phyloP scores from a whole-genome alignment of 768 basidiomycete genomes.

The Collybiopsis luxurians region DNA sequence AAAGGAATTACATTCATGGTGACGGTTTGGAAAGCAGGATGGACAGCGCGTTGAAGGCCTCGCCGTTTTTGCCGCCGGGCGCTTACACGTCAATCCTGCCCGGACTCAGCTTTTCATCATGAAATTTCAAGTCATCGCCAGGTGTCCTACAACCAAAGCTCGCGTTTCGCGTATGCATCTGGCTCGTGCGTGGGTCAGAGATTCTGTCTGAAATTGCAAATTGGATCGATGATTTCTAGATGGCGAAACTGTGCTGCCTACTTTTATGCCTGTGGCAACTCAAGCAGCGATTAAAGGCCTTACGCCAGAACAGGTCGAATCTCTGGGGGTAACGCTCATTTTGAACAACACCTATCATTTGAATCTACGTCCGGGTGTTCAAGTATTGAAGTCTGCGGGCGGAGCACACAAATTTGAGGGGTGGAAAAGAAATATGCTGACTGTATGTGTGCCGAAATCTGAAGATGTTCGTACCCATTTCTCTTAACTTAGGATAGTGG shows the following conservation, averaged over 20 bases:
- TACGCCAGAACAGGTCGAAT: conserved; percentile 81
- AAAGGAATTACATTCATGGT: conserved; percentile 23
- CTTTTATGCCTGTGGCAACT: conserved; percentile 94
- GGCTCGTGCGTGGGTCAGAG: conserved; percentile 51
- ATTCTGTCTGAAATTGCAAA: conserved; percentile 7
- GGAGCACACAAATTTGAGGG: conserved; percentile 91
- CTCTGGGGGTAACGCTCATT: conserved; percentile 77
- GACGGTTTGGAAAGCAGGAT: conserved; percentile 7
- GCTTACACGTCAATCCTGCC: background rate
- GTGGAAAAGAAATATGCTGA: conserved; percentile 83
- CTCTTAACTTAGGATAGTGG: conserved; percentile 66
- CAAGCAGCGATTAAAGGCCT: conserved; percentile 91
- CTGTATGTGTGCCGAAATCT: conserved; percentile 41
- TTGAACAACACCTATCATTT: conserved; percentile 92
- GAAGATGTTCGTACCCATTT: conserved; percentile 6
- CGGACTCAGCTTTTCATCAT: conserved; percentile 43
- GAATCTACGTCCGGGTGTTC: conserved; percentile 78
- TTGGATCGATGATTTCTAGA: conserved; percentile 38
- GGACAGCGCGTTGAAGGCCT: background rate
- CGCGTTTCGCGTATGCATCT: conserved; percentile 85
- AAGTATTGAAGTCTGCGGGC: conserved; percentile 69
- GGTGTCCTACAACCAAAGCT: conserved; percentile 78
- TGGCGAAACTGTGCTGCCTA: conserved; percentile 79
- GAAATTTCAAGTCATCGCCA: conserved; percentile 82
- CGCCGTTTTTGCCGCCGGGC: too few species aligned